Evolutionary conservation across 1,284 basidiomycete genomes (phyloP).

Genomic region (Ustilago trichophora): DNA sequence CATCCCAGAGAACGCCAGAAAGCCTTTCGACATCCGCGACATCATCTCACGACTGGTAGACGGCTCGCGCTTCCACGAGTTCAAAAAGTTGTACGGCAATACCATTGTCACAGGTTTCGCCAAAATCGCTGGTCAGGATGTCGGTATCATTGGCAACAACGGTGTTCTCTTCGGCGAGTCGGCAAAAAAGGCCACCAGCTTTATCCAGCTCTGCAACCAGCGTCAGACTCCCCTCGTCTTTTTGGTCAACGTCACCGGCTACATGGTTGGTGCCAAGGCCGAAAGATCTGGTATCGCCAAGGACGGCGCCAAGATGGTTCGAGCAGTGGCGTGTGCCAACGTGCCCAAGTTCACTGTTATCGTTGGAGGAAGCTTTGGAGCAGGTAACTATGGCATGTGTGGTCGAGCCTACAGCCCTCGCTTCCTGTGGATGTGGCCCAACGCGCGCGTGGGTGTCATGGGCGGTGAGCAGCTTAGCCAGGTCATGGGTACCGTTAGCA

Average conservation of each 20-base stretch:
- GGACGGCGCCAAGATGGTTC: slow-evolving; percentile 97
- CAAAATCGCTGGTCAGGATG: slow-evolving; percentile 68
- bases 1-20: slow-evolving; percentile 85
- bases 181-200: slow-evolving; percentile 91
- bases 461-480: slow-evolving; percentile 88
- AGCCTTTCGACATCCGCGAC: slow-evolving; percentile 91
- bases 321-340: slow-evolving; percentile 91
- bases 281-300: slow-evolving; percentile 95
- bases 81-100: slow-evolving; percentile 91
- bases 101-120: slow-evolving; percentile 81
- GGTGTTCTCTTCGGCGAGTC: slow-evolving; percentile 93
- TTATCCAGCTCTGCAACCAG: slow-evolving; percentile 93
- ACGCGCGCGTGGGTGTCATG: slow-evolving; percentile 96
- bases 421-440: slow-evolving; percentile 98
- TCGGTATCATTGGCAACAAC: slow-evolving; percentile 84
- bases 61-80: slow-evolving; percentile 89
- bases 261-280: slow-evolving; percentile 94
- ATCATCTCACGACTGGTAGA: slow-evolving; percentile 91
- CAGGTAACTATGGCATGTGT: slow-evolving; percentile 79
- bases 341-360: slow-evolving; percentile 93
- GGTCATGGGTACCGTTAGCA: slow-evolving; percentile 87
- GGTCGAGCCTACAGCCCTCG: slow-evolving; percentile 81
- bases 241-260: slow-evolving; percentile 88
- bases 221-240: slow-evolving; percentile 87
- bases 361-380: slow-evolving; percentile 93